Conservation (phyloP, 2,329 filamentous ascomycete genomes). For the Fusarium redolens region DNA sequence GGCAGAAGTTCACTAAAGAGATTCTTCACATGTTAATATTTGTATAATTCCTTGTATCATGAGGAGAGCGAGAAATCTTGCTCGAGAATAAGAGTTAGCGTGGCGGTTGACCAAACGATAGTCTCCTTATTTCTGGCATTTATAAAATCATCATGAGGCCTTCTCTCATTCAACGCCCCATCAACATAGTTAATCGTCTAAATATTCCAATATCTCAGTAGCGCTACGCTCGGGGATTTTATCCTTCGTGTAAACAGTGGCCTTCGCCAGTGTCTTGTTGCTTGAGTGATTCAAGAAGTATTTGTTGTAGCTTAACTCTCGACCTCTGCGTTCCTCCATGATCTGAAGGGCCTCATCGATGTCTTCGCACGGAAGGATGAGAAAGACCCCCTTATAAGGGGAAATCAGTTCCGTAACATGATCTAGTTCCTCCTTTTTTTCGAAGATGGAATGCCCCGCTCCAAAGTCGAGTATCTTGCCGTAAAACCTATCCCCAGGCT, state of each 20-base stretch:
- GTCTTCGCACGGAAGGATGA: not conserved
- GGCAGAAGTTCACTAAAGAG: not conserved
- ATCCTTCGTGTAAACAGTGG: not conserved
- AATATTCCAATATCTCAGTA: not conserved
- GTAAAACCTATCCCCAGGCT: not conserved
- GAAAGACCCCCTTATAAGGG: not conserved
- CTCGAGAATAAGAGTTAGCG: too few relatives aligned
- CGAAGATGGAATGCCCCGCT: not conserved
- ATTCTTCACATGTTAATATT: not conserved
- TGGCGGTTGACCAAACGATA: not conserved
- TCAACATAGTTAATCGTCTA: rapidly evolving
- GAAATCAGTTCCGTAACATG: rapidly evolving
- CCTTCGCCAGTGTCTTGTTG: not conserved
- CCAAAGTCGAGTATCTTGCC: not conserved
- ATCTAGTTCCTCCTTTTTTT: not conserved
- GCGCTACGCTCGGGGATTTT: rapidly evolving
- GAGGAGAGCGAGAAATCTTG: rapidly evolving
- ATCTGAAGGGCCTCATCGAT: not conserved
- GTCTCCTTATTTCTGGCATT: not conserved
- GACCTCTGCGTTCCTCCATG: not conserved
- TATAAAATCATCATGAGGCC: rapidly evolving
- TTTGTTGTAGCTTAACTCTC: not conserved
- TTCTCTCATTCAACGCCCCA: not conserved
- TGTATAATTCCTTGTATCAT: rapidly evolving
- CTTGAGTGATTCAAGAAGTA: not conserved